Evolutionary conservation across 805 yeast species (phyloP), one percentile per base, ranked within the genome.

Genomic region (Wickerhamiella hasegawae): DNA sequence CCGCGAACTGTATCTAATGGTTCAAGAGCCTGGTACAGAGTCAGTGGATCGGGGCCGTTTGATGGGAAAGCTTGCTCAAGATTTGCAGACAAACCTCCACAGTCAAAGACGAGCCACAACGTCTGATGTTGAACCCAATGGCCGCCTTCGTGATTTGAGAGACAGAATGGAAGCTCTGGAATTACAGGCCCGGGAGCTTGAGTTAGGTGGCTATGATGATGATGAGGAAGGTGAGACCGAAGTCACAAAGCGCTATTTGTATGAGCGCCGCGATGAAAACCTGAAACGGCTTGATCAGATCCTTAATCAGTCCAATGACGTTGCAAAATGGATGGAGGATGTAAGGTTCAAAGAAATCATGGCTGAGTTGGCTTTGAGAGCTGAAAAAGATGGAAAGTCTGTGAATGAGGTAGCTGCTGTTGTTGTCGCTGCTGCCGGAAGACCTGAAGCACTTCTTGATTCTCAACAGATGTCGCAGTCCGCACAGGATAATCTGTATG

Each of bases 111-210:
- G 52, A 37, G 62, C 54, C n/a, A 23, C 34, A 10, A 16, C 30
- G 4, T 18, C 33, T 2, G 57, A 63, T 49, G 68, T 75, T 19
- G 93, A 81, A 51, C 93, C 94, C 3, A 77, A 78, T 46, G 68
- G 78, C 3, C 63, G 87, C 43, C 58, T 84, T 34, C 66, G 90
- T 40, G 75, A 71, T 30, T 62, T 85, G 46, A 65, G 94, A 37
- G 81, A 76, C 46, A 69, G 76, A 51, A 83, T 83, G 94, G 92
- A 80, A 40, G 76, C 71, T 42, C 65, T 85, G 35, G 94, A 81
- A 51, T 68, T 70, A 32, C 80, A 81, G 60, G 95, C 95, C 0
- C 62, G 92, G 40, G 80, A 78, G 48, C 63, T 87, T 39, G 96
- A 87, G 52, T 76, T 73, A 69, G 77, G 80, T 16, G 90, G 83